Conservation (phyloP, 768 basidiomycete genomes). For the Kwoniella sp. region DNA sequence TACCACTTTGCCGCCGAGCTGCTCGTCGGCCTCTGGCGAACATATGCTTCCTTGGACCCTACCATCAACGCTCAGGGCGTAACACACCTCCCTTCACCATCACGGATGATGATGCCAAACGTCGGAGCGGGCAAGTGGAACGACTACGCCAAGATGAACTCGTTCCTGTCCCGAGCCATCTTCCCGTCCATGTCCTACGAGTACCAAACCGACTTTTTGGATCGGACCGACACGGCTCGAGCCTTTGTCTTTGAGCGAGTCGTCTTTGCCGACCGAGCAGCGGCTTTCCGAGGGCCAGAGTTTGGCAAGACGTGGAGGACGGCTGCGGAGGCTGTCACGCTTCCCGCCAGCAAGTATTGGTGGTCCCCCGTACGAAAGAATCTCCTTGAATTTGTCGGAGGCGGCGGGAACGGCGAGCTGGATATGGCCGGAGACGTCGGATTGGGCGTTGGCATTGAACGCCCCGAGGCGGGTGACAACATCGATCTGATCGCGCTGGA, state of each 20-base stretch:
- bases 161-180: constrained; percentile 71
- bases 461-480: constrained; percentile 14
- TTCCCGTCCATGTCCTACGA: constrained; percentile 79
- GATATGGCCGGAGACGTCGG: constrained; percentile 21
- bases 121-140: constrained; percentile 75
- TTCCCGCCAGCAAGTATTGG: constrained; percentile 75
- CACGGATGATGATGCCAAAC: constrained; percentile 71
- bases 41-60: constrained; percentile 76
- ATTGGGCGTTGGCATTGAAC: constrained; percentile 24
- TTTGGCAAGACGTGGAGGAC: constrained; percentile 70
- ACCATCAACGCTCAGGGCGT: constrained; percentile 63
- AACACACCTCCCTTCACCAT: constrained; percentile 67
- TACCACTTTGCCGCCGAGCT: constrained; percentile 92
- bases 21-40: constrained; percentile 86
- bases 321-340: constrained; percentile 67
- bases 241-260: constrained; percentile 82
- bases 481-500: constrained; percentile 34
- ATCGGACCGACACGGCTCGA: constrained; percentile 65
- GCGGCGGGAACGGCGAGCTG: constrained; percentile 34
- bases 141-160: constrained; percentile 87
- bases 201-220: constrained; percentile 76
- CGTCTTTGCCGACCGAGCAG: constrained; percentile 77
- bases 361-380: constrained; percentile 71
- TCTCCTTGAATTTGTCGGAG: constrained; percentile 66
- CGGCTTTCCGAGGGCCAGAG: constrained; percentile 68